Base-by-base conservation (phyloP, 2,329 filamentous ascomycete species). In the Ascochyta rabiei region DNA sequence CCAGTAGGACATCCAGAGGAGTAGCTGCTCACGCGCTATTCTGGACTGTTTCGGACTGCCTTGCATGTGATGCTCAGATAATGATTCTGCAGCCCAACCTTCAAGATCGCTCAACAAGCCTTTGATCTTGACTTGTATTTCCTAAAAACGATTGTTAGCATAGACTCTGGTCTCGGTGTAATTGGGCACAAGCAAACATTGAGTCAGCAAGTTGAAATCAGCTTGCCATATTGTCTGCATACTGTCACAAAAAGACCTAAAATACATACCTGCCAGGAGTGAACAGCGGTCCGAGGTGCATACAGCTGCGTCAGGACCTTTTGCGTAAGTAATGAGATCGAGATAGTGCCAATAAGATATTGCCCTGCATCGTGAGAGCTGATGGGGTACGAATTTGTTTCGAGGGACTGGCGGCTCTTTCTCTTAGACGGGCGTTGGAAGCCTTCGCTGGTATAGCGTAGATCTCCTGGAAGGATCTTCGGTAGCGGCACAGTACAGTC, bases 401-500 rank as follows among this genome's bases (percentile, higher is more conserved):
- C 28, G 15, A 10, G 12, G 2, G 34, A 40, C 4, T 12, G 10
- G 2, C 15, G 16, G 1, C 3, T 24, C 3, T 28, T 1, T 3
- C 13, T 12, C 13, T 18, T 48, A 8, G 44, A 39, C 4, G 42
- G 4, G 10, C n/a, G 24, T 28, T 34, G 28, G 10, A 23, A 23
- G 8, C 16, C 16, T 23, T 49, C 44, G 9, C 21, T 41, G n/a
- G 16, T 6, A n/a, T 21, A 16, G 10, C 13, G 40, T 13, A 33
- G n/a, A 8, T 37, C 16, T 9, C 9, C 26, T 12, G 19, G 8
- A 2, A 26, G 15, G 2, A 12, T 47, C 2, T 60, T 46, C 2
- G 76, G 76, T 16, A 72, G 44, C 7, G 68, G 66, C 0, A 69
- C 60, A 6, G 72, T 74, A 47, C 69, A 74, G 39, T 75, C 68